Percentiles rank a stretch among this genome's conserved stretches.
Evolutionary conservation across 345 rosid genomes (phyloP).

Genomic region (Sisymbrium irio): DNA sequence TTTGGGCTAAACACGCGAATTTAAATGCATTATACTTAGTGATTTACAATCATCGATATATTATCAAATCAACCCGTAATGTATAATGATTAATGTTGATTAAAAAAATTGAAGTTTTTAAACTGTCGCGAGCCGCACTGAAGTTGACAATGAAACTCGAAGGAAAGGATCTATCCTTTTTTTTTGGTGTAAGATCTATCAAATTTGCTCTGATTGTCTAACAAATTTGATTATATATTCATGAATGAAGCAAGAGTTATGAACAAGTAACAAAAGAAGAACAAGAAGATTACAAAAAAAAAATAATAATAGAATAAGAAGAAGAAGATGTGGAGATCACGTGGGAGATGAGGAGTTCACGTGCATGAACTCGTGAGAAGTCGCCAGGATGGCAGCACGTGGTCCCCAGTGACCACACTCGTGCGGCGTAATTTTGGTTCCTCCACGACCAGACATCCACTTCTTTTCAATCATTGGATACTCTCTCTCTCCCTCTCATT

Average conservation of each 20-base stretch:
- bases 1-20: neutral
- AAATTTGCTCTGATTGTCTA: neutral
- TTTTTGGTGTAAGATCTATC: no score
- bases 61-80: neutral
- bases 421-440: slow-evolving; percentile 41
- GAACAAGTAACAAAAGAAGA: neutral
- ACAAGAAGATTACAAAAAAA: no score
- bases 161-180: no score
- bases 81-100: neutral
- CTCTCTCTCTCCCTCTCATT: neutral
- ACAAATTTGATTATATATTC: neutral
- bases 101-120: neutral
- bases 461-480: slow-evolving; percentile 39
- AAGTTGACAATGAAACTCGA: neutral
- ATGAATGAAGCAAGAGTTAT: neutral
- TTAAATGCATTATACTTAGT: neutral
- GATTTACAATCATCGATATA: neutral
- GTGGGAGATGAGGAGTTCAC: slow-evolving; percentile 25
- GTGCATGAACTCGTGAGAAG: slow-evolving; percentile 24
- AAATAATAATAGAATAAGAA: no score
- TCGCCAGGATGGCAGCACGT: slow-evolving; percentile 25
- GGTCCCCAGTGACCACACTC: slow-evolving; percentile 33
- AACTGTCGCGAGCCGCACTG: neutral
- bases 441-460: slow-evolving; percentile 34
- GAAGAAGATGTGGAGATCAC: slow-evolving; percentile 23